A percentile compares a stretch with the other conserved stretches of the same genome.
Conservation (phyloP, 805 yeast species). For the Saturnispora diversa region DNA sequence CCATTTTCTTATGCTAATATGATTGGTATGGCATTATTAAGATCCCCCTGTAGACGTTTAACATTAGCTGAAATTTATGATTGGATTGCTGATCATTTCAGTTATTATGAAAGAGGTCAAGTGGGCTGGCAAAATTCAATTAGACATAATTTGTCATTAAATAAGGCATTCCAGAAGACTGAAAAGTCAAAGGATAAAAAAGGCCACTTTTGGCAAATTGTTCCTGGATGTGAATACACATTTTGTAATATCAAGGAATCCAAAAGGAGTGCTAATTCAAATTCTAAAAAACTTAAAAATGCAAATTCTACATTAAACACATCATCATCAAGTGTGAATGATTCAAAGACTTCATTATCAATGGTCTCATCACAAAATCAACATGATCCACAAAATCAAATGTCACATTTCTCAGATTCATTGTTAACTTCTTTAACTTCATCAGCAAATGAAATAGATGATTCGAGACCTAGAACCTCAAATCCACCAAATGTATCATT, state of each 20-base stretch:
- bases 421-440: no score
- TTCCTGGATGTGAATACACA: conserved; percentile 71
- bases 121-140: conserved; percentile 98
- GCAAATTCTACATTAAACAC: no score
- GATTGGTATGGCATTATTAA: conserved; percentile 85
- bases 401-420: no score
- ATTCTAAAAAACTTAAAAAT: neutral
- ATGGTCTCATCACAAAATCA: no score
- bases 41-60: conserved; percentile 64
- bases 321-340: conserved; percentile 5
- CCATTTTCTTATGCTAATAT: conserved; percentile 91
- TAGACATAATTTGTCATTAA: conserved; percentile 85
- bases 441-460: neutral
- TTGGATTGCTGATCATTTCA: conserved; percentile 86
- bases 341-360: no score
- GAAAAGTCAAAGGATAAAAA: conserved; percentile 87
- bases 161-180: conserved; percentile 86
- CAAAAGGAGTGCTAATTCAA: conserved; percentile 25
- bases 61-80: conserved; percentile 78
- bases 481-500: neutral
- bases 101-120: conserved; percentile 73
- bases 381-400: no score
- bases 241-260: conserved; percentile 58
- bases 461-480: neutral
- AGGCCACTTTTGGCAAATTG: conserved; percentile 91